phyloP scores from a whole-genome alignment of 2,329 filamentous ascomycete species.

The Lachnum nothofagi region DNA sequence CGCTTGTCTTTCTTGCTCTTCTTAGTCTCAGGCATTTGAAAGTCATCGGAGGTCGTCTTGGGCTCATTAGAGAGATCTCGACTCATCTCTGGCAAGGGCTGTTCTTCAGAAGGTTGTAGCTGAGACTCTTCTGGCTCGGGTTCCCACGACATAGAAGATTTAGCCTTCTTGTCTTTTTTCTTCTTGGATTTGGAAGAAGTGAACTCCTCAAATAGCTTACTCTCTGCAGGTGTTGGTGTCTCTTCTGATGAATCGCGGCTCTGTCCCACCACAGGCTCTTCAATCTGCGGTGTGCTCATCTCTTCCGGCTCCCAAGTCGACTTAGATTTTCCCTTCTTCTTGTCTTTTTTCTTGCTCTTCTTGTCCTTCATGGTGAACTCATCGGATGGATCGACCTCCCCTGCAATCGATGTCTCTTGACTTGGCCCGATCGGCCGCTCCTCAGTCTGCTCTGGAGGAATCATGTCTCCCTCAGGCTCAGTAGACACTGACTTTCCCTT shows the following conservation, averaged over 20 bases:
- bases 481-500: background rate
- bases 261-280: background rate
- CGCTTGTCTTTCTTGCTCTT: conserved; percentile 35
- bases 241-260: background rate
- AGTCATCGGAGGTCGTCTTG: too few relatives aligned
- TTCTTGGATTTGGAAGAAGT: conserved; percentile 16
- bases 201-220: conserved; percentile 1
- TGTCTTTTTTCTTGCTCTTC: conserved; percentile 6
- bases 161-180: conserved; percentile 22
- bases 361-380: conserved; percentile 9
- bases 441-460: background rate
- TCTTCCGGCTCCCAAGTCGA: background rate
- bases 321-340: background rate
- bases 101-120: background rate
- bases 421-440: conserved; percentile 33
- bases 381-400: background rate
- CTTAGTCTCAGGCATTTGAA: conserved; percentile 19
- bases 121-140: conserved; percentile 18
- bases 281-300: background rate
- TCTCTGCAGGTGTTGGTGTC: background rate
- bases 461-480: background rate
- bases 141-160: conserved; percentile 11
- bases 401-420: conserved; percentile 8
- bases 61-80: too few relatives aligned
- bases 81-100: background rate